These are phyloP conservation scores for Cryptosporidium muris DNA, from an alignment of 169 alveolate species.

Conservation along the genomic window DNA sequence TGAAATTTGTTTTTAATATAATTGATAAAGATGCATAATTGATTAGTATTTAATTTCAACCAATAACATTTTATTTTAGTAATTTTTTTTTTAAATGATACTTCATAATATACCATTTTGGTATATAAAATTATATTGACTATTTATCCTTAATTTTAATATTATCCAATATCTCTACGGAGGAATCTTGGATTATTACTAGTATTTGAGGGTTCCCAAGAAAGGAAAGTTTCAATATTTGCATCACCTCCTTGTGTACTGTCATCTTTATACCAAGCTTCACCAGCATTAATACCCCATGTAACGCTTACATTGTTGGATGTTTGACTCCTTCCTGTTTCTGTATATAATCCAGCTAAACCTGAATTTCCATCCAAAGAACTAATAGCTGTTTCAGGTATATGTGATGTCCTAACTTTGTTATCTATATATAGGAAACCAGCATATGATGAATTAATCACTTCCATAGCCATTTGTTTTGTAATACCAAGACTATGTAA, in stretches of 20 bases:
- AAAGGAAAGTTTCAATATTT: constrained; percentile 59
- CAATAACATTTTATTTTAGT: not conserved
- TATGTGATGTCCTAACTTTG: constrained; percentile 30
- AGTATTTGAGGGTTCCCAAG: constrained; percentile 63
- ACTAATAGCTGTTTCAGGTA: constrained; percentile 37
- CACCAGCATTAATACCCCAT: constrained; percentile 67
- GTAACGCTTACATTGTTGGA: constrained; percentile 29
- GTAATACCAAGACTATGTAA: constrained; percentile 41
- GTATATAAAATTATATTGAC: not conserved
- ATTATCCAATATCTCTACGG: not conserved
- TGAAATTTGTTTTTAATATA: too few relatives aligned
- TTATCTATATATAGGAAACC: constrained; percentile 51
- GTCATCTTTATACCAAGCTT: constrained; percentile 54
- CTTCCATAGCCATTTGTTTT: constrained; percentile 24
- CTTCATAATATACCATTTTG: not conserved
- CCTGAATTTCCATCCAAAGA: constrained; percentile 43
- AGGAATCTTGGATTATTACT: not conserved
- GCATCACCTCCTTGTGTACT: constrained; percentile 65
- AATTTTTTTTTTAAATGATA: not conserved
- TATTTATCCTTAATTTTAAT: not conserved
- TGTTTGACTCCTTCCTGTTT: constrained; percentile 59
- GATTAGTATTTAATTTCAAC: too few relatives aligned
- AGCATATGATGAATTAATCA: constrained; percentile 45
- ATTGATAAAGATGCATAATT: too few relatives aligned
- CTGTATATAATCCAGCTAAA: constrained; percentile 58